Evolutionary conservation across 352 stramenopile species (phyloP), one percentile per base, ranked within the genome.

Genomic region (Phytophthora lateralis): DNA sequence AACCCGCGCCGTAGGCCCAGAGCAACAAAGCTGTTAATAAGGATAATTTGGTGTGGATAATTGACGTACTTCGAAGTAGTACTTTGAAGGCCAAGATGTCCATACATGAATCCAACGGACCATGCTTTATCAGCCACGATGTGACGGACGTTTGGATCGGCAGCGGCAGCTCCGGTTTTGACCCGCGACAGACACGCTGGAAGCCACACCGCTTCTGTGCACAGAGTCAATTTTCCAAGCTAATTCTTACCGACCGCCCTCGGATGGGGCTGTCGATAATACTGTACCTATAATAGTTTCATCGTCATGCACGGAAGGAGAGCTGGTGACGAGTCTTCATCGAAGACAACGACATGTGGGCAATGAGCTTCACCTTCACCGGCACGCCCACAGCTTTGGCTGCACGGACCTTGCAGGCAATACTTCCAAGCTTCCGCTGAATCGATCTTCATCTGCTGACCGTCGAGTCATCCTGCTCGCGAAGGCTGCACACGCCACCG

Each of bases 401-500:
- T 29, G 3, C 10, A 26, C 6, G 47, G 17, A 53, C 43, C 29
- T 50, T 44, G 53, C 51, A 46, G 32, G 9, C 1, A 11, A 20
- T 17, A 20, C 6, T 38, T 30, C 26, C 10, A 14, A 24, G 21
- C 21, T 24, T 3, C 21, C 21, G 21, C 21, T 24, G 21, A 24
- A 24, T 24, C 21, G n/a, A n/a, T n/a, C n/a, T n/a, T n/a, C n/a
- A n/a, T n/a, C n/a, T n/a, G n/a, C n/a, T n/a, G n/a, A n/a, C n/a
- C n/a, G n/a, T n/a, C n/a, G n/a, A n/a, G n/a, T n/a, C n/a, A n/a
- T n/a, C n/a, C n/a, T n/a, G n/a, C n/a, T n/a, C n/a, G n/a, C 97
- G 73, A 99, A 99, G 8, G 95, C 83, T 1, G 96, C 89, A 49
- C 98, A 90, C 32, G 95, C 90, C 49, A 91, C 78, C 0, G 97